Evolutionary conservation across 768 basidiomycete genomes (phyloP), one percentile per base, ranked within the genome.

Genomic region (Tulasnella sp.): DNA sequence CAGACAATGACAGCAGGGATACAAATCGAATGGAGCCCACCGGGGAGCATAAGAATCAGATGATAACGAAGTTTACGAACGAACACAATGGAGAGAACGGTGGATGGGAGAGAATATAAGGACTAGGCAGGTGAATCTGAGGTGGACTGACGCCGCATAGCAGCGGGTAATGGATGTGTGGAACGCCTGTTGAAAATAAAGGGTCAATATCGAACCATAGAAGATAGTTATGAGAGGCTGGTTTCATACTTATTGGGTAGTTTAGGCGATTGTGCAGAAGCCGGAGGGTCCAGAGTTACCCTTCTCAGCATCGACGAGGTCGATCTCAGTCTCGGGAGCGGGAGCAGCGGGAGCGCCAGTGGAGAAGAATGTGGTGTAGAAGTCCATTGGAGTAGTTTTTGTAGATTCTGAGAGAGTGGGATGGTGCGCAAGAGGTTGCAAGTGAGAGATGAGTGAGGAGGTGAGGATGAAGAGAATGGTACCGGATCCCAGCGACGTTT

Each of bases 331-430:
- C n/a, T 61, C 57, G 29, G 29, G 57, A 61, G 9, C n/a, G 16
- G 57, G n/a, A 61, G 57, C 57, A 32, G 57, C 23, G 57, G 57
- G n/a, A 32, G 57, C 29, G 57, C 23, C 23, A 23, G 29, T 26
- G n/a, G 57, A 26, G 29, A 61, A 61, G 57, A 61, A 26, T 3
- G 57, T 61, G 29, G 23, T 61, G 57, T 61, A 61, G 57, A 32
- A 61, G 57, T 61, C 57, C 57, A 61, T 61, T 61, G 57, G n/a
- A 61, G 57, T 61, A 61, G 57, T 61, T 55, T 18, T 7, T 55
- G n/a, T 55, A 20, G n/a, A 55, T n/a, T n/a, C n/a, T n/a, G n/a
- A n/a, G n/a, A n/a, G n/a, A n/a, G n/a, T n/a, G n/a, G n/a, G n/a
- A n/a, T n/a, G n/a, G n/a, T n/a, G n/a, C n/a, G n/a, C n/a, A n/a